Evolutionary conservation across 352 stramenopile species (phyloP).

Genomic region (Thalassiosira livingstoniorum): DNA sequence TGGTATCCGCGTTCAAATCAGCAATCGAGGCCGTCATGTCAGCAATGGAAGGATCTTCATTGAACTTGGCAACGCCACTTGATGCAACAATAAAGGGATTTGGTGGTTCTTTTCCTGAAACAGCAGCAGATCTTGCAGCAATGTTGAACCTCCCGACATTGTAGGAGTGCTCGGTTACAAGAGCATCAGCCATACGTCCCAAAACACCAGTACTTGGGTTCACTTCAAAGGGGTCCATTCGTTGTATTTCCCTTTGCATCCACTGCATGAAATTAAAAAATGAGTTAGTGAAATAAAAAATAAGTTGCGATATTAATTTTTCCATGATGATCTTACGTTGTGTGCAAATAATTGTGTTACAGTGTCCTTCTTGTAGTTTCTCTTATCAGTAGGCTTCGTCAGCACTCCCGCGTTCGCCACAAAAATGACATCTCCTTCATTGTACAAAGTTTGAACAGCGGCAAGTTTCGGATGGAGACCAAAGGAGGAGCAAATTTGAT

Average conservation of each 20-base stretch:
- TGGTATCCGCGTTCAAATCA: slow-evolving; percentile 4
- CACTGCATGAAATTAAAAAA: too few species aligned
- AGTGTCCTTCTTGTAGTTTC: slow-evolving; percentile 39
- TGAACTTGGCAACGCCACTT: slow-evolving; percentile 3
- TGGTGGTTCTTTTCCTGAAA: not conserved
- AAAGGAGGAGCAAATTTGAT: slow-evolving; percentile 50
- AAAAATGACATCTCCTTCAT: slow-evolving; percentile 66
- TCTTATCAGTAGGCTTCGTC: slow-evolving; percentile 2
- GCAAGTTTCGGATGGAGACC: slow-evolving; percentile 55
- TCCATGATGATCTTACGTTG: too few species aligned
- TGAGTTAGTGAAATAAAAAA: too few species aligned
- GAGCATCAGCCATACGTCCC: slow-evolving; percentile 59
- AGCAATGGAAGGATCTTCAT: not conserved
- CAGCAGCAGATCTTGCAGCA: not conserved
- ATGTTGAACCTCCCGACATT: slow-evolving; percentile 7
- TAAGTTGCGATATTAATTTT: too few species aligned
- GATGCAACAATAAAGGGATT: slow-evolving; percentile 17
- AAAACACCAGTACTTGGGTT: slow-evolving; percentile 58
- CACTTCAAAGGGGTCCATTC: slow-evolving; percentile 41
- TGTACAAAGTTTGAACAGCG: slow-evolving; percentile 59
- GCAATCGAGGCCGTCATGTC: slow-evolving; percentile 47
- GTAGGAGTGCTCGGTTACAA: slow-evolving; percentile 24
- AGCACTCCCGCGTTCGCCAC: slow-evolving; percentile 72
- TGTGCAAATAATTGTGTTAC: slow-evolving; percentile 66
- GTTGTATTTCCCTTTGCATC: slow-evolving; percentile 51